Evolutionary conservation across 2,329 filamentous ascomycete species (phyloP), one percentile per base, ranked within the genome.

Genomic region (Phialocephala sp.): DNA sequence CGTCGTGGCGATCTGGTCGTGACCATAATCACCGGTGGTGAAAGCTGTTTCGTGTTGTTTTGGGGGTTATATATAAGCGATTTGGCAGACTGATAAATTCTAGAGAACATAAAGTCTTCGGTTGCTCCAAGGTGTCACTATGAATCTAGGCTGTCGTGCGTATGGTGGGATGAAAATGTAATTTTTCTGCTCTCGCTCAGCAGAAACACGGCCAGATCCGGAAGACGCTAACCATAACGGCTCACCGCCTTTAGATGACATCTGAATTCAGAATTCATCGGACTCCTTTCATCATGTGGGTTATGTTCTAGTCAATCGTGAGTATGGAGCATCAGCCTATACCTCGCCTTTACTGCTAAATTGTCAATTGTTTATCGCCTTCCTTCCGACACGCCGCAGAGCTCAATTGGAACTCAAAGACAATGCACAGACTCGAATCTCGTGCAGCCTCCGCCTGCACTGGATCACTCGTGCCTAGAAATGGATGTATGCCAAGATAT

Each of bases 21-120:
- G 58, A 72, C 72, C 73, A 74, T 72, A 32, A 55, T 55, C 22
- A 32, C 50, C 12, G 24, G 22, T 35, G 50, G 24, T n/a, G 22
- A 12, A 12, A 5, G 24, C 22, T 50, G 18, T 11, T n/a, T 50
- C 18, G 50, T n/a, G 8, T 52, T 47, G 43, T 35, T 27, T 20
- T 55, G 9, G 43, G 50, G 2, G 15, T 32, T 14, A 47, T 41
- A 32, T 57, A 39, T 54, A 14, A 57, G 39, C 9, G 65, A 60
- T 71, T 66, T 72, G n/a, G 70, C 72, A 27, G 72, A 72, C 11
- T 65, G 68, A 47, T 70, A 66, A 8, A 76, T 55, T 68, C 68
- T 69, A 9, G 72, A 72, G 52, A 76, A 71, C 73, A 75, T 75
- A 35, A 66, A 59, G 58, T 20, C 62, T 63, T 36, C 14, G 43